These are phyloP conservation scores for Paraconiothyrium sp. DNA, from an alignment of 2,329 filamentous ascomycete genomes.

Conservation along the genomic window DNA sequence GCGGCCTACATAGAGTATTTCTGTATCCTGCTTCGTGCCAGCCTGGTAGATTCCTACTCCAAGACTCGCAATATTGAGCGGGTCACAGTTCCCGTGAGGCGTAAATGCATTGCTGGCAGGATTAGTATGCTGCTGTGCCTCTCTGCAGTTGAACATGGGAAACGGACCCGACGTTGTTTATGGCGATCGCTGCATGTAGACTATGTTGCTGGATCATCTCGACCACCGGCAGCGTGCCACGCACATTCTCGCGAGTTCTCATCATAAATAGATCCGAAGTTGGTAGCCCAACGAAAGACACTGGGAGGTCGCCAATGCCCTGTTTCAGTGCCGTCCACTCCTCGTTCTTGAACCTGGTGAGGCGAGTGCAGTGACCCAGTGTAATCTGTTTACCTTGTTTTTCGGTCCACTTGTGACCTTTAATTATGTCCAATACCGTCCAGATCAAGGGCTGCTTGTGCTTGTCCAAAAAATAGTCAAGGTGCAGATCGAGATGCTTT, in stretches of 20 bases:
- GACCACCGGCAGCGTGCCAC: conserved; percentile 71
- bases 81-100: conserved; percentile 73
- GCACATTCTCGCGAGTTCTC: conserved; percentile 56
- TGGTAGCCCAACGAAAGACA: conserved; percentile 74
- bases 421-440: conserved; percentile 63
- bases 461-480: conserved; percentile 73
- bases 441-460: conserved; percentile 62
- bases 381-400: conserved; percentile 45
- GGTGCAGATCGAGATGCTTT: conserved; percentile 74
- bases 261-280: conserved; percentile 80
- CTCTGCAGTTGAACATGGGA: not conserved
- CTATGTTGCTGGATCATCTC: conserved; percentile 67
- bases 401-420: conserved; percentile 60
- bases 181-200: conserved; percentile 68
- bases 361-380: conserved; percentile 74
- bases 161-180: conserved; percentile 72
- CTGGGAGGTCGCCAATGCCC: conserved; percentile 63
- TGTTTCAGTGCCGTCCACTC: conserved; percentile 62
- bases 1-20: conserved; percentile 64
- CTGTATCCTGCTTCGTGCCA: conserved; percentile 67
- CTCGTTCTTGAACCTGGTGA: conserved; percentile 64
- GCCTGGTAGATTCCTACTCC: conserved; percentile 74
- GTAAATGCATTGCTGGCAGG: conserved; percentile 70
- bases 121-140: conserved; percentile 4
- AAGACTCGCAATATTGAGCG: conserved; percentile 68